Evolutionary conservation across 192 early-diverging fungal species (phyloP).

Genomic region (Coemansia aciculifera): DNA sequence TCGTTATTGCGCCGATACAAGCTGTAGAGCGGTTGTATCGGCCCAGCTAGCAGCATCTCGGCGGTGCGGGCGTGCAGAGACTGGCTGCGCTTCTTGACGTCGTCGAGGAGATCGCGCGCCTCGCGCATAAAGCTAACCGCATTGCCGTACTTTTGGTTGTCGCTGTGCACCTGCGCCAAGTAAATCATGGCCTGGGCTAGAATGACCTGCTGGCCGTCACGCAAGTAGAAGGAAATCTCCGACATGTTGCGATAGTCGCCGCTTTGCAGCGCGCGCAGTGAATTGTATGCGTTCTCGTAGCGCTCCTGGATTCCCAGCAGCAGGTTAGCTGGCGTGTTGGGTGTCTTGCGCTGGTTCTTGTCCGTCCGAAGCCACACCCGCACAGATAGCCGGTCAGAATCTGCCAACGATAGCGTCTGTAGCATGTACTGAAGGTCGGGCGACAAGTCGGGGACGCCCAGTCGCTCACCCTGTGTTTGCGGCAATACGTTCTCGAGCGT

Average conservation of each 20-base stretch:
- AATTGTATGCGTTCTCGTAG: constrained; percentile 37
- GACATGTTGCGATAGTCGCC: constrained; percentile 51
- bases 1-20: constrained; percentile 55
- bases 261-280: constrained; percentile 40
- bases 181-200: constrained; percentile 55
- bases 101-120: constrained; percentile 43
- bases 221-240: constrained; percentile 52
- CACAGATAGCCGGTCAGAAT: constrained; percentile 52
- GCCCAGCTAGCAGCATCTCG: constrained; percentile 39
- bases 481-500: constrained; percentile 47
- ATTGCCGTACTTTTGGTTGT: constrained; percentile 50
- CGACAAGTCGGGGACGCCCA: constrained; percentile 44
- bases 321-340: constrained; percentile 49
- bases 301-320: constrained; percentile 52
- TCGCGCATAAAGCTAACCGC: constrained; percentile 55
- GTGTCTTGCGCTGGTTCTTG: constrained; percentile 44
- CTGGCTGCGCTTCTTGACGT: constrained; percentile 43
- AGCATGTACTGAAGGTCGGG: constrained; percentile 56
- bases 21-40: constrained; percentile 47
- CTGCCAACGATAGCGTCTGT: constrained; percentile 50
- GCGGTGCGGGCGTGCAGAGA: constrained; percentile 46
- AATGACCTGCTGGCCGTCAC: constrained; percentile 51
- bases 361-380: constrained; percentile 50
- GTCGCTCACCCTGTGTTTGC: constrained; percentile 22
- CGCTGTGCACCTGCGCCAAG: constrained; percentile 49